These are phyloP conservation scores for Quercus phellos DNA, from an alignment of 331 rosid species.

Conservation along the genomic window DNA sequence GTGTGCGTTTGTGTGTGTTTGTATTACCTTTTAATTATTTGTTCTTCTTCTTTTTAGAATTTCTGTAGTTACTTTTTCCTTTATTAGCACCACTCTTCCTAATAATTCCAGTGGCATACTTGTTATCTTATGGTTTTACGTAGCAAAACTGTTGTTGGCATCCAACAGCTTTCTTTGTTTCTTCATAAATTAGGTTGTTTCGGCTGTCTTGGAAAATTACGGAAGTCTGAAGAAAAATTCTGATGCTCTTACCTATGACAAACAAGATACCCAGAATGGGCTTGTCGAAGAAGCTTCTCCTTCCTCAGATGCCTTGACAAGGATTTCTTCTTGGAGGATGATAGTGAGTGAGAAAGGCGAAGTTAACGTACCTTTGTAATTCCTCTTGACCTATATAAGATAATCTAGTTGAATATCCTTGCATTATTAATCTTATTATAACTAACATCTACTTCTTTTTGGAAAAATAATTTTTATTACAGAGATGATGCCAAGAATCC, in stretches of 20 bases:
- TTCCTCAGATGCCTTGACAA: constrained; percentile 36
- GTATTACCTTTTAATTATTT: too few species aligned
- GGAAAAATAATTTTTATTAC: too few species aligned
- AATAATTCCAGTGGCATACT: background rate
- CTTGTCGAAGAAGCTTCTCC: constrained; percentile 27
- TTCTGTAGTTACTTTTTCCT: too few species aligned
- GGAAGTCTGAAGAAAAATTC: constrained; percentile 32
- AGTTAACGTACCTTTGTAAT: constrained; percentile 59
- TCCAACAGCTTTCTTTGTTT: background rate
- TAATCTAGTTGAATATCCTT: constrained; percentile 9
- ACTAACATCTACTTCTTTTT: constrained; percentile 16
- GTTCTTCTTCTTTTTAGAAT: too few species aligned
- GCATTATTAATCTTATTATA: constrained; percentile 14
- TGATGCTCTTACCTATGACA: constrained; percentile 22
- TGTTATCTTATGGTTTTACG: background rate
- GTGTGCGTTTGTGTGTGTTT: too few species aligned
- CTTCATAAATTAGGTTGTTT: constrained; percentile 59
- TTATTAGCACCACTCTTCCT: too few species aligned
- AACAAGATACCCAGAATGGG: constrained; percentile 34
- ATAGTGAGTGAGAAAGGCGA: constrained; percentile 58
- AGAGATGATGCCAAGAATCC: constrained; percentile 81
- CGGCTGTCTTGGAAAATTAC: constrained; percentile 80
- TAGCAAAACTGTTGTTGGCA: too few species aligned
- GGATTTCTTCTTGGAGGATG: constrained; percentile 59
- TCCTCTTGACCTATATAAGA: constrained; percentile 7